Base-by-base conservation (phyloP, 2,329 filamentous ascomycete species). In the Colletotrichum chlorophyti region DNA sequence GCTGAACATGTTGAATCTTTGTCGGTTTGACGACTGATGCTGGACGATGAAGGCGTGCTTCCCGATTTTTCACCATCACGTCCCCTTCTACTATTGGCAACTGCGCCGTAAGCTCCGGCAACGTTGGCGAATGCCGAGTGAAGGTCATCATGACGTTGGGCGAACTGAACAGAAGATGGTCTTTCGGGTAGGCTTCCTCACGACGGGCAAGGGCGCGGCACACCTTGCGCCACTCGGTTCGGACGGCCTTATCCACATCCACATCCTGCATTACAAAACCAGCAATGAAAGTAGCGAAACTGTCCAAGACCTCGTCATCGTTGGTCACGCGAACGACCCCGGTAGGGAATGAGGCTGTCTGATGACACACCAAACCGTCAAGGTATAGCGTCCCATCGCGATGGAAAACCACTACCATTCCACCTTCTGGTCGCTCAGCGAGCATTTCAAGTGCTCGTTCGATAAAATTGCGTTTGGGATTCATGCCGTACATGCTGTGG, bases 401-500 rank as follows among this genome's bases (percentile, higher is more conserved):
- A 73, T 88, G 83, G 64, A 87, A 85, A 45, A 86, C 74, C 3
- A 79, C 72, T 2, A 85, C 76, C 23, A 83, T 65, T 51, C 75
- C 78, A n/a, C 65, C 72, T 54, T 69, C 61, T 61, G 72, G 68
- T 29, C 64, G 53, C 52, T 74, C 62, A 59, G 62, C 68, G 27
- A 88, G 80, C 76, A 84, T 74, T 15, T 68, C 63, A 7, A 88
- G 65, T 2, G 81, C 77, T 15, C 59, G 63, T 65, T 79, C 66
- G 60, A 88, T 77, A 58, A 75, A 77, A 2, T 12, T 66, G n/a
- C 61, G 64, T 62, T 83, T 81, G 3, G 75, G 74, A 0, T 73
- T 74, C 79, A 88, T 82, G 58, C 82, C 83, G 62, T 88, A 87
- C 79, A 88, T 79, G 71, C 85, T 86, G 66, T 88, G 84, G 63